Base-by-base conservation (phyloP, 192 early-diverging fungal genomes). In the Rhizophagus sp. region DNA sequence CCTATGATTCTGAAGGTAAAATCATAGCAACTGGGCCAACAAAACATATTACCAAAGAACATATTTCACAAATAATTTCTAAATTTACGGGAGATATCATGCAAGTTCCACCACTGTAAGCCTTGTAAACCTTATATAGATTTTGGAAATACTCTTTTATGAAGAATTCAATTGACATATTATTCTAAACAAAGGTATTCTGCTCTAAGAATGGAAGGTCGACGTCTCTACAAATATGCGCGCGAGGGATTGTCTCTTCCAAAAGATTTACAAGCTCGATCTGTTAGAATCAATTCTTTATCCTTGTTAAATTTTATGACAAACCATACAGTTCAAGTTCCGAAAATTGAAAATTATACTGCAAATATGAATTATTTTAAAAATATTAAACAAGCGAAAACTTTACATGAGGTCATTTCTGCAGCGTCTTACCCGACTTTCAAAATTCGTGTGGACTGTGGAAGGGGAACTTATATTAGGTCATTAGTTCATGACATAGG, bases 381-480 rank as follows among this genome's bases (percentile, higher is more conserved):
- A 52, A 50, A 50, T 50, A 50, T 22, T 57, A 57, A 57, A 19
- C 52, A 22, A 22, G 52, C 52, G 8, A 41, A 41, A 41, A 41
- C 6, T 41, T 41, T 41, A 47, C 10, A 2, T 2, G 44, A 47
- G 0, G 11, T 13, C 44, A 11, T 0, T 47, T 47, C 44, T 47
- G 11, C 44, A 47, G 11, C 2, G 11, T 22, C 52, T n/a, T 81
- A 83, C 12, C 72, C 90, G 4, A 67, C 49, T 11, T 86, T 92
- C 78, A 88, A 90, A 80, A 81, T 94, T 34, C 64, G 83, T n/a
- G 87, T 95, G 1, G 79, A 84, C 44, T 89, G 91, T 73, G 88
- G 91, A 39, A 89, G 92, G 39, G 94, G 94, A 30, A 91, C 92
- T 15, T 95, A 95, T 83, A 88, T 95, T 67, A 84, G 94, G 9